Evolutionary conservation across 306 rosid genomes (phyloP).

Genomic region (Ammopiptanthus mongolicus): DNA sequence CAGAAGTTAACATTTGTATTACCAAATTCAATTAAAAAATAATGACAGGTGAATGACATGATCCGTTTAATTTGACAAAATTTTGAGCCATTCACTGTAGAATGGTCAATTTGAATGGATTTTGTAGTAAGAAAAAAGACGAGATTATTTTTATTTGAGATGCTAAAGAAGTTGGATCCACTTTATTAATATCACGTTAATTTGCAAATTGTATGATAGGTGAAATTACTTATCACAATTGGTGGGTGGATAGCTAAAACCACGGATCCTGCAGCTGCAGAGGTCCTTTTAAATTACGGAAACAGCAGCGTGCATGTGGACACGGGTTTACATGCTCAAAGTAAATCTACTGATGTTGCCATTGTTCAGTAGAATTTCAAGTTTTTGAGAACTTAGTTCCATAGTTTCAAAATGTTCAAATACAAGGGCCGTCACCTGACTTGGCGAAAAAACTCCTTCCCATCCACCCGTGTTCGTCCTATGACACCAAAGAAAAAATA

Average conservation of each 20-base stretch:
- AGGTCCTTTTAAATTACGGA: neutral
- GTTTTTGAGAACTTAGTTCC: neutral
- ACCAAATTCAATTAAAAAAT: neutral
- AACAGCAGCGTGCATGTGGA: neutral
- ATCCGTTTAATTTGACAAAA: neutral
- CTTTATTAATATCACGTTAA: neutral
- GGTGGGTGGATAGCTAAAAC: neutral
- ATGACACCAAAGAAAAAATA: conserved; percentile 13
- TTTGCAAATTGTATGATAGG: neutral
- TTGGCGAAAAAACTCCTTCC: conserved; percentile 95
- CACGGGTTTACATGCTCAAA: neutral
- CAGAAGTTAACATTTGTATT: neutral
- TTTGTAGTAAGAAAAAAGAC: neutral
- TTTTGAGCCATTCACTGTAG: neutral
- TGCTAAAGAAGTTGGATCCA: neutral
- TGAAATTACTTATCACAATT: neutral
- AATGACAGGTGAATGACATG: neutral
- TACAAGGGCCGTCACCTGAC: conserved; percentile 62
- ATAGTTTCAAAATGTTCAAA: neutral
- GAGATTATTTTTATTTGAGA: neutral
- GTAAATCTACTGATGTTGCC: neutral
- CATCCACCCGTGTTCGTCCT: conserved; percentile 93
- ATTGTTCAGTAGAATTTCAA: neutral
- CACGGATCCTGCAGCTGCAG: neutral
- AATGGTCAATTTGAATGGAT: neutral